Base-by-base conservation (phyloP, 2,329 filamentous ascomycete genomes). In the Cadophora gregata region DNA sequence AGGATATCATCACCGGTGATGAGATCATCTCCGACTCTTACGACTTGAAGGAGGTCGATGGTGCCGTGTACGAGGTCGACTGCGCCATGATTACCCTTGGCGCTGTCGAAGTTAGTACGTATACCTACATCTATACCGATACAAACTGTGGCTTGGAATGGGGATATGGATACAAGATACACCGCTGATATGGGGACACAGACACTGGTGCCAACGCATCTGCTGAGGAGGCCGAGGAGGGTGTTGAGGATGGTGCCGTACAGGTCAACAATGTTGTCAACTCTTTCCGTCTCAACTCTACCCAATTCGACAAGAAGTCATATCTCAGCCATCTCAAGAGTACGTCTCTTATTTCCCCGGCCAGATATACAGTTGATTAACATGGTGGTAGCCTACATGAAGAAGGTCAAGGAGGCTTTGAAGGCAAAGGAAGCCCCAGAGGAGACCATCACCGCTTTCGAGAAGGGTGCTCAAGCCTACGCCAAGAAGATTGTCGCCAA, bases 21-120 rank as follows among this genome's bases (percentile, higher is more conserved):
- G 96, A 99, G 90, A 87, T 99, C 81, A 90, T 98, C 89, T 96
- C 96, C 78, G 95, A 98, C 84, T 96, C 92, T 75, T 97, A 90
- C 85, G 85, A 93, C 75, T 81, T 96, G 79, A 93, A 92, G 84
- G 85, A 91, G 80, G 79, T 95, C 71, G 92, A 94, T 80, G 89
- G 88, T 74, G 84, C 92, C 74, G 89, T 91, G 76, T 98, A 92
- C 84, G 95, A 98, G 85, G 90, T 90, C 79, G 91, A 99, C 84
- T 97, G 94, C 83, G 85, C 86, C 79, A 97, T 95, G 89, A 93
- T 97, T 83, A 88, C 87, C 68, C 85, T 94, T 81, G 93, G 89
- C 72, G 87, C 81, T 71, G 88, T 95, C 78, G 81, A 86, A 72
- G 88, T 96, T 78, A 85, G 91, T 93, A 80, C 65, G 75, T 74